phyloP scores from a whole-genome alignment of 176 grass and related monocot species.

The Phragmites australis region DNA sequence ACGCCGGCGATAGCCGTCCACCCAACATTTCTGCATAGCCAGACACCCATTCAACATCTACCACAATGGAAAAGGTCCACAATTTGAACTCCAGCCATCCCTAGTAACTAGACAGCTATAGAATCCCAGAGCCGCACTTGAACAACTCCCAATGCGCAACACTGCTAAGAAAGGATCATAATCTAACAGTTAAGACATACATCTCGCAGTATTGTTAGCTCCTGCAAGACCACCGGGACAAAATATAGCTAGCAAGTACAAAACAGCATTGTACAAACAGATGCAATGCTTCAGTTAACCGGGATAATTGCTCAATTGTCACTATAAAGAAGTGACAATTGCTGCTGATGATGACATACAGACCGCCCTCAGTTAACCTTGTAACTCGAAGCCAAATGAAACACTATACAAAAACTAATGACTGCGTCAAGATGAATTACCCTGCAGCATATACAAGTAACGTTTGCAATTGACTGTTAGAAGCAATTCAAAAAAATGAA shows the following conservation, averaged over 20 bases:
- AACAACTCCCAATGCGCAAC: neutral
- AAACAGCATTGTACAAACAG: neutral
- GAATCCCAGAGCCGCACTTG: neutral
- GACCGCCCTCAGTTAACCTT: constrained; percentile 26
- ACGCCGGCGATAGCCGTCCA: too few species aligned
- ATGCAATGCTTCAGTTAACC: constrained; percentile 11
- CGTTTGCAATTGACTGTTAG: constrained; percentile 21
- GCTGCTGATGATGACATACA: too few species aligned
- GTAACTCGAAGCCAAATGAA: constrained; percentile 27
- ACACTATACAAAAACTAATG: constrained; percentile 40
- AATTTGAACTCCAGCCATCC: too few species aligned
- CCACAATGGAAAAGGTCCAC: too few species aligned
- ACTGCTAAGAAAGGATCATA: neutral
- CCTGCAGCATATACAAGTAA: constrained; percentile 36
- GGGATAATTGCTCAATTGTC: too few species aligned
- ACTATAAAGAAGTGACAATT: too few species aligned
- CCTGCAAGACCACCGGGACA: too few species aligned
- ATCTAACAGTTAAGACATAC: neutral
- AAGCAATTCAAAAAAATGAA: constrained; percentile 38
- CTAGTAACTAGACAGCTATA: neutral
- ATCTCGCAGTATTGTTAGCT: constrained; percentile 22
- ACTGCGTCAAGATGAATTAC: neutral
- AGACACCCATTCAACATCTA: too few species aligned
- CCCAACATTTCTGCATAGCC: too few species aligned
- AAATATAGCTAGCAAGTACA: too few species aligned